Base-by-base conservation (phyloP, 2,329 filamentous ascomycete species). In the Dactylonectria estremocensis region DNA sequence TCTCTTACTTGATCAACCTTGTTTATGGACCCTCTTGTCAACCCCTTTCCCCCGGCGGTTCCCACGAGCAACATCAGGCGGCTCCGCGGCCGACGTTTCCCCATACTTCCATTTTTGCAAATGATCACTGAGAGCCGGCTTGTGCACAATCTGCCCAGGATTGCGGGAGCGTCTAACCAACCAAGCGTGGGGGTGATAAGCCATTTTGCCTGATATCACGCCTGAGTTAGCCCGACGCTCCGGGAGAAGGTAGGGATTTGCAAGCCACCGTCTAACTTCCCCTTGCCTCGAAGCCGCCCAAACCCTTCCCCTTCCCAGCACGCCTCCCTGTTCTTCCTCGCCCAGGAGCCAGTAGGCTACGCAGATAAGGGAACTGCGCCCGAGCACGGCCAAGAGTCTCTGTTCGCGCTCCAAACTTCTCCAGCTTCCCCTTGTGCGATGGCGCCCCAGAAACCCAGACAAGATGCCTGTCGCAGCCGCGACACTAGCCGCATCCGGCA, bases 391-490 rank as follows among this genome's bases (percentile, higher is more conserved):
- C 46, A 69, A 67, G 73, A 75, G 72, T 69, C 73, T 76, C 74
- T 76, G 64, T 71, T 53, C 43, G 35, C 67, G 35, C 59, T 69
- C 66, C 54, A 61, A 61, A 40, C 61, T 69, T 75, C 74, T 76
- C 73, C 74, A 75, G 69, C 72, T 76, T 76, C 74, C 72, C 71
- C 68, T 76, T 76, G 74, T 72, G 72, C 71, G 56, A 71, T 74
- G 74, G 72, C 70, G 72, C 71, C 74, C 72, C 64, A 55, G 61
- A 18, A 58, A 64, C 61, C 49, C 28, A 71, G 61, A 56, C 62
- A 63, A 61, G 35, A 73, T 72, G 70, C 69, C 68, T 69, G 72
- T 66, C 55, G 66, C 49, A 60, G 62, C 66, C 62, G n/a, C 54
- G 48, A 14, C 40, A 22, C 77, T 79, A 79, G 69, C 71, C 69